phyloP scores from a whole-genome alignment of 2,329 filamentous ascomycete genomes.

The Colletotrichum sp. region DNA sequence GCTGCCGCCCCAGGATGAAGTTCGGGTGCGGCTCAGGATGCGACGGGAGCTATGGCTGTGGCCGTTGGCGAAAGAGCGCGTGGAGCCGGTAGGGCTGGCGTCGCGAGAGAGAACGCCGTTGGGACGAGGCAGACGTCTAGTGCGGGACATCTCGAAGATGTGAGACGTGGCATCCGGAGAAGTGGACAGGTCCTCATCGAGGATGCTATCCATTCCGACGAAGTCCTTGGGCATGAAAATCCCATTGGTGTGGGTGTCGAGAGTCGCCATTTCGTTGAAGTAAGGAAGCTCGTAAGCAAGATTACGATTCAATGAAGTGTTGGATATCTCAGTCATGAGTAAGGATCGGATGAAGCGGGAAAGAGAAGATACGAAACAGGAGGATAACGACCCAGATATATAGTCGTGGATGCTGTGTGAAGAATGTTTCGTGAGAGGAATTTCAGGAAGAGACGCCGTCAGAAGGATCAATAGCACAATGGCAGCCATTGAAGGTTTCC shows the following conservation, averaged over 20 bases:
- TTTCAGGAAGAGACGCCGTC: neutral
- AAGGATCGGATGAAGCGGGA: neutral
- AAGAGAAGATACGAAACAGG: neutral
- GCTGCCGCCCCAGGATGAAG: neutral
- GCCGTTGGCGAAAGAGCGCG: neutral
- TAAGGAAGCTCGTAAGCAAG: neutral
- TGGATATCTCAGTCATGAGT: neutral
- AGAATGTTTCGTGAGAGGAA: neutral
- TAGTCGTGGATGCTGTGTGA: neutral
- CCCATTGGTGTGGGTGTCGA: neutral
- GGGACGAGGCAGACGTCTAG: neutral
- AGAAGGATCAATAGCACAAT: neutral
- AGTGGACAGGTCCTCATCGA: neutral
- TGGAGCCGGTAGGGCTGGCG: constrained; percentile 2
- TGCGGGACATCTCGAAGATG: neutral
- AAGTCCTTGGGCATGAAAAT: neutral
- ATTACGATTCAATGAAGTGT: neutral
- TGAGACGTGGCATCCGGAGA: neutral
- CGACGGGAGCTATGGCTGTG: neutral
- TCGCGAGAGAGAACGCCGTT: neutral
- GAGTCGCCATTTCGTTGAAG: neutral
- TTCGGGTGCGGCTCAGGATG: neutral
- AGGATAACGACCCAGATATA: neutral
- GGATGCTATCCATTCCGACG: neutral
- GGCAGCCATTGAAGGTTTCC: neutral